Conservation (phyloP, 345 rosid species). For the Camelina hispida region DNA sequence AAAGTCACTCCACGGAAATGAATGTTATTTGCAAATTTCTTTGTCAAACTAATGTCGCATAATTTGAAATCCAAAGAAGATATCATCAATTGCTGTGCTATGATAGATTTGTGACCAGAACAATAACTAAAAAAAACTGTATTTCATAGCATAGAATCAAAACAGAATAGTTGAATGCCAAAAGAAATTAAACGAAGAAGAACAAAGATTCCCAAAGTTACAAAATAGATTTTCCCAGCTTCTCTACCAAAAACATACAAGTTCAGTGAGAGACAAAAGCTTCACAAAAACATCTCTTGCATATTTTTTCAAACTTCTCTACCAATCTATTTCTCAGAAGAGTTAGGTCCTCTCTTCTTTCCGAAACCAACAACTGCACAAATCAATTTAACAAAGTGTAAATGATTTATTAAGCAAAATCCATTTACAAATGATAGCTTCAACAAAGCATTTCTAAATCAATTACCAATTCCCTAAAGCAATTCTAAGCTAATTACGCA, state of each 20-base stretch:
- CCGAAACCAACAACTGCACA: slow-evolving; percentile 57
- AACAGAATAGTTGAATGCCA: slow-evolving; percentile 2
- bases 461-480: too few relatives aligned
- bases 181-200: slow-evolving; percentile 14
- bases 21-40: not conserved
- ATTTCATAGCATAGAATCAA: slow-evolving; percentile 19
- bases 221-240: not conserved
- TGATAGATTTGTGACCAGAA: not conserved
- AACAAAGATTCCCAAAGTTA: not conserved
- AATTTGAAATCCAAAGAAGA: not conserved
- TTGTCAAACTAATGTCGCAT: not conserved
- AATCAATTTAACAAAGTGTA: not conserved
- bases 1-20: not conserved
- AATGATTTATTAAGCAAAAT: not conserved
- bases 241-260: not conserved
- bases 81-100: not conserved
- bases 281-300: not conserved
- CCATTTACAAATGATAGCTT: not conserved
- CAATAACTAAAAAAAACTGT: not conserved
- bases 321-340: slow-evolving; percentile 49
- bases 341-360: slow-evolving; percentile 60
- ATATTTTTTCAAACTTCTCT: not conserved
- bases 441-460: not conserved
- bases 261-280: not conserved
- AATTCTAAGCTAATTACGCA: too few relatives aligned